Percentiles rank a stretch among this genome's conserved stretches.
Evolutionary conservation across 352 stramenopile genomes (phyloP).

Genomic region (Phytopythium delawarense): DNA sequence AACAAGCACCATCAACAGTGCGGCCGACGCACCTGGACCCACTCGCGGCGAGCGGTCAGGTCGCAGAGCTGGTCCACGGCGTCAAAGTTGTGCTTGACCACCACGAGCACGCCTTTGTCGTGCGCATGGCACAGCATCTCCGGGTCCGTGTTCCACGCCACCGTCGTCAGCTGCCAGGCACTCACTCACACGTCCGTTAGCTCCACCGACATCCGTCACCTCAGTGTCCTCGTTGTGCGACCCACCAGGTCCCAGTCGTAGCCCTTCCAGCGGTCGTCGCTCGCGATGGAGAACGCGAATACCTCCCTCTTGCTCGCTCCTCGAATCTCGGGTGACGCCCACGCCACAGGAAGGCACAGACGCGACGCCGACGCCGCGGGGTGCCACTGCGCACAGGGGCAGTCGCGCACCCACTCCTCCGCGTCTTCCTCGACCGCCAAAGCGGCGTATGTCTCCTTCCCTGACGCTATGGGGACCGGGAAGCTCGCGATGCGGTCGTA

Average conservation of each 20-base stretch:
- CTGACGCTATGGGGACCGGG: not conserved
- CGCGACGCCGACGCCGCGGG: constrained; percentile 6
- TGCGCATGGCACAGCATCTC: constrained; percentile 78
- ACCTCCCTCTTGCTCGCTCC: constrained; percentile 38
- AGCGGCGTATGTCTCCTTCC: constrained; percentile 8
- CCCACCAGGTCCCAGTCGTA: constrained; percentile 73
- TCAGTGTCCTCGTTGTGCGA: not conserved
- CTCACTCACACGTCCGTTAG: not conserved
- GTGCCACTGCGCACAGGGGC: constrained; percentile 33
- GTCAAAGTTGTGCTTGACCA: constrained; percentile 83
- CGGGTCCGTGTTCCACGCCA: constrained; percentile 84
- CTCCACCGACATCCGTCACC: not conserved
- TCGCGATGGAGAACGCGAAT: constrained; percentile 73
- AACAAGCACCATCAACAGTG: too few relatives aligned
- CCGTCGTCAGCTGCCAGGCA: constrained; percentile 50
- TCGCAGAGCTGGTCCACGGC: constrained; percentile 58
- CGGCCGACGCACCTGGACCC: constrained; percentile 36
- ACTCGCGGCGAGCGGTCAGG: constrained; percentile 32
- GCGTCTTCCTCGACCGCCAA: constrained; percentile 29
- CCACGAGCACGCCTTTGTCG: constrained; percentile 68
- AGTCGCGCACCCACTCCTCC: constrained; percentile 26
- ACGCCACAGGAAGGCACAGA: constrained; percentile 56
- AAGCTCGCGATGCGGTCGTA: constrained; percentile 11
- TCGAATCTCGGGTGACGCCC: not conserved
- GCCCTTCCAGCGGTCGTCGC: constrained; percentile 57